Percentiles rank a stretch among this genome's conserved stretches.
phyloP scores from a whole-genome alignment of 495 filamentous ascomycete genomes.

The Xylaria venustula region DNA sequence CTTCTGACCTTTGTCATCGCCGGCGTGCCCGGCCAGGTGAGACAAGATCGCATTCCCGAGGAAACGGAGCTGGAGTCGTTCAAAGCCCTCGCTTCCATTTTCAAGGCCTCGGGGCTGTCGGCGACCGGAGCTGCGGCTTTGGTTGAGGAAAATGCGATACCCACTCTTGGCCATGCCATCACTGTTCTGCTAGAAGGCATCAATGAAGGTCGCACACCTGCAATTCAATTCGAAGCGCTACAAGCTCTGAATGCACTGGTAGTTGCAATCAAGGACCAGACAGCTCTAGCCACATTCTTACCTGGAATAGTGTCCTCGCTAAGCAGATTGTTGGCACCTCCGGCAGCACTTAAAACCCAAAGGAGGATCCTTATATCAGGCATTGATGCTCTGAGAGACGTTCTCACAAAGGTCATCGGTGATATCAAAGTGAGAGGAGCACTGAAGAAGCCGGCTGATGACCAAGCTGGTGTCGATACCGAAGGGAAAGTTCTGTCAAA shows the following conservation, averaged over 20 bases:
- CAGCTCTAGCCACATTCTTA: slow-evolving; percentile 77
- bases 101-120: slow-evolving; percentile 33
- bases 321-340: slow-evolving; percentile 69
- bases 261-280: slow-evolving; percentile 60
- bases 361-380: slow-evolving; percentile 62
- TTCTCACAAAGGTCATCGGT: slow-evolving; percentile 64
- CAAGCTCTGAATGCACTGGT: slow-evolving; percentile 63
- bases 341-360: slow-evolving; percentile 60
- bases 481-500: slow-evolving; percentile 39
- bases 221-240: slow-evolving; percentile 66
- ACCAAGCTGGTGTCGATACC: slow-evolving; percentile 3
- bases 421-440: slow-evolving; percentile 54
- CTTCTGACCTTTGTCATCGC: slow-evolving; percentile 78
- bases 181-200: slow-evolving; percentile 75
- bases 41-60: slow-evolving; percentile 55
- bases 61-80: slow-evolving; percentile 62
- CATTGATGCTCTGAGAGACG: slow-evolving; percentile 56
- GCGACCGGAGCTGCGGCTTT: slow-evolving; percentile 38
- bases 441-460: slow-evolving; percentile 30
- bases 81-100: slow-evolving; percentile 40
- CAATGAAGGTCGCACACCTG: slow-evolving; percentile 54
- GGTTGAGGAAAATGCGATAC: slow-evolving; percentile 61
- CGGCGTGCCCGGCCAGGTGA: slow-evolving; percentile 57
- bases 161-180: slow-evolving; percentile 80
- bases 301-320: slow-evolving; percentile 85